Base-by-base conservation (phyloP, 257 asterid genomes). In the Scutellaria baicalensis region DNA sequence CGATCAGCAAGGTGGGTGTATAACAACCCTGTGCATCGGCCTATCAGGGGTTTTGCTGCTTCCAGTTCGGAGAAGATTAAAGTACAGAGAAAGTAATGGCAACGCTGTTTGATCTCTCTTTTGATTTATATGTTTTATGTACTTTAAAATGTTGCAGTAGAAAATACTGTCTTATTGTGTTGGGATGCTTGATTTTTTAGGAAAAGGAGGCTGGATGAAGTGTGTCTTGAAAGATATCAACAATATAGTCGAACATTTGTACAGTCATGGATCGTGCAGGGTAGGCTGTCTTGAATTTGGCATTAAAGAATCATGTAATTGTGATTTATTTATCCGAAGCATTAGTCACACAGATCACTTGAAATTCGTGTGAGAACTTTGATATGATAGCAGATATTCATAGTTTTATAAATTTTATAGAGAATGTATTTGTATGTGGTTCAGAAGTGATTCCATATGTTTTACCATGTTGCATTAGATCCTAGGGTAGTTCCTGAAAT, bases 251-350 rank as follows among this genome's bases (percentile, higher is more conserved):
- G 97, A 60, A 86, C 97, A 47, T 79, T 71, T 71, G 86, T 94
- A 80, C 99, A 94, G 68, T 94, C 97, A 11, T 94, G 99, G 99
- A 94, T 94, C 70, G 68, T 78, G 4, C 97, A 91, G 84, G 99
- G 99, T 86, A 80, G 66, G 59, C 52, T 66, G 45, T 77, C 69
- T 69, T 38, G 5, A 14, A 27, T 55, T 45, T 18, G 33, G 49
- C 13, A 13, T 59, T 23, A 52, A 21, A 21, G 57, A 42, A 65
- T 31, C 36, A 6, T 33, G 21, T 52, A 3, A 9, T 21, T 51
- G n/a, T 52, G n/a, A n/a, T 68, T 1, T 56, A 31, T 43, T 65
- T 0, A 50, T 50, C 40, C 7, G 21, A 63, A 57, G 40, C 64
- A 66, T 58, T 13, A 9, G 40, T 6, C 31, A 39, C 51, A 40